Base-by-base conservation (phyloP, 1,284 basidiomycete species). In the Volvariella surrecta region DNA sequence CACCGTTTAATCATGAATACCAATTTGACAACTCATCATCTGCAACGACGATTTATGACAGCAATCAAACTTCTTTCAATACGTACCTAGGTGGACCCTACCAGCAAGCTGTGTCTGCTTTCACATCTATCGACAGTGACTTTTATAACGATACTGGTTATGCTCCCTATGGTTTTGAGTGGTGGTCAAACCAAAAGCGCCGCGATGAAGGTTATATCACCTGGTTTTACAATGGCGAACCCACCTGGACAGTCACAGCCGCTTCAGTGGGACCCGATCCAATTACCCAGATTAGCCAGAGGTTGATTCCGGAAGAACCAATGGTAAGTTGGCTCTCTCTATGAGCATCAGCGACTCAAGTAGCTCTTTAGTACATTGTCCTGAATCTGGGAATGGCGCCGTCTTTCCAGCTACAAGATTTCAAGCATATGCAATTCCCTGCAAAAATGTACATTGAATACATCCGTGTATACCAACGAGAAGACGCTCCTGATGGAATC, bases 1-100 rank as follows among this genome's bases (percentile, higher is more conserved):
- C 88, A n/a, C 87, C 87, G 9, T 93, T 82, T 63, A 81, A 90
- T 61, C 71, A 72, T 49, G 54, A 71, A 43, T 89, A 87, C 59
- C 50, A 76, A 45, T 83, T 76, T 55, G 64, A 71, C 54, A 74
- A 79, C 53, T 64, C 68, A 16, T 55, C 71, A 4, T 62, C 76
- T 1, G 66, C 64, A 15, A 73, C 80, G 16, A 73, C 74, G 1
- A 64, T 82, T 45, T 74, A 69, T 54, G 74, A 85, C 57, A 43
- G 63, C 2, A 51, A 63, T 0, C 57, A 64, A 20, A 81, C 87
- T 1, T 46, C 58, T 3, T 62, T 76, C 50, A 94, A 94, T 62
- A 46, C 63, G 2, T 95, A 93, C 61, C 75, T 70, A 42, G 92
- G 91, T 18, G 84, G 83, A 22, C 57, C 66, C 10, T 89, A 72